Base-by-base conservation (phyloP, 768 basidiomycete species). In the Hydnomerulius pinastri region DNA sequence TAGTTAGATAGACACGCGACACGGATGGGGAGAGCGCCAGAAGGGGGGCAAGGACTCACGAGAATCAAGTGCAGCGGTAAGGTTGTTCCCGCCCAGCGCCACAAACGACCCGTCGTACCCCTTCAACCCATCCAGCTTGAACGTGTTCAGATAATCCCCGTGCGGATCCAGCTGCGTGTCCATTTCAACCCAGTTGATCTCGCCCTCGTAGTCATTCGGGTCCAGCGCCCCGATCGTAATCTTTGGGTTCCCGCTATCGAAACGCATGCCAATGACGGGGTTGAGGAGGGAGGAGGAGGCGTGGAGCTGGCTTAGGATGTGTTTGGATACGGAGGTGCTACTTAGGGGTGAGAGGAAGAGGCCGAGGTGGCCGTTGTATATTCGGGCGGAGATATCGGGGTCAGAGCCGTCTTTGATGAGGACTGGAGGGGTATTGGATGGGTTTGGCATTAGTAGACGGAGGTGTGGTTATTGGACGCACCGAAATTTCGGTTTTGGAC, bases 201-300 rank as follows among this genome's bases (percentile, higher is more conserved):
- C 57, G 25, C 65, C 65, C 49, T 68, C 67, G 25, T 67, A 67
- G 39, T 67, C 65, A 9, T 56, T 58, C 7, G 60, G 65, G 35
- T 67, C 65, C 2, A 67, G 65, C 6, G 67, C 67, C 2, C 65
- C 65, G n/a, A 67, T 64, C 7, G 67, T 67, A 9, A 67, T 20
- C 41, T 62, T 67, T 12, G 65, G 65, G n/a, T 62, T 64, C 10
- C 13, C 33, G 27, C 65, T 56, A 43, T 67, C 62, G 23, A 67
- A 66, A 8, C 64, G 55, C 59, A 67, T 58, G 13, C 65, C 67
- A 8, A 67, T 21, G 10, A 67, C 67, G 18, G 65, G 65, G 27
- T 68, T 67, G 38, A 67, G 66, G 12, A 66, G 55, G 27, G 59
- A 57, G 9, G 55, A 54, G 1, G 60, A 64, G 6, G 58, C 18